Base-by-base conservation (phyloP, 352 stramenopile genomes). In the Thraustochytrium striatum region DNA sequence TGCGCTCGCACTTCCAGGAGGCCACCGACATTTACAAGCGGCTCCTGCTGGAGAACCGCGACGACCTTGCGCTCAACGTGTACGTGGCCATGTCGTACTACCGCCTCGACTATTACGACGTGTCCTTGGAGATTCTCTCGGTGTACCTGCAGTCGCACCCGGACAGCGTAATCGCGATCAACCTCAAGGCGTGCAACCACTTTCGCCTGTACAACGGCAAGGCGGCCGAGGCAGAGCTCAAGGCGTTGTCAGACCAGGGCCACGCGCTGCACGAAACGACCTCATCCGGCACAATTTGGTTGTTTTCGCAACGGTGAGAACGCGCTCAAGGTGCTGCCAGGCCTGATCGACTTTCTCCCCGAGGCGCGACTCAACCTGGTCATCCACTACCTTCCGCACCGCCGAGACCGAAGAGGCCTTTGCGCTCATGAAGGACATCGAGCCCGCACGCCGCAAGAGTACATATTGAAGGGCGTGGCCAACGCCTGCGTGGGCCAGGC, bases 61-160 rank as follows among this genome's bases (percentile, higher is more conserved):
- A 98, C 61, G 91, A 97, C 75, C 89, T 98, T 19, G 94, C 94
- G 36, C 87, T 98, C 7, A 97, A 98, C 83, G 93, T 98, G 44
- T 98, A 98, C 82, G 91, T 98, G n/a, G 94, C 95, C 65, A 97
- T 98, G 92, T 98, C 93, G 82, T 98, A 98, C 85, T 98, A 98
- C 92, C 98, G 98, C 33, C 52, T 83, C 36, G 91, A 97, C 84
- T 97, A 97, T 86, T 98, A 98, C 87, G 94, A 98, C 78, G 93
- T 98, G 30, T 96, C 89, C 53, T 84, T 98, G 16, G 94, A 98
- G 86, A 97, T 97, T 82, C 91, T 98, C 73, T 90, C 95, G 55
- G 92, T 95, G 16, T 98, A 98, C 82, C 84, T 97, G 72, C 90
- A 97, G 58, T 86, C 87, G 0, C 92, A 91, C 53, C 92, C 95